Base-by-base conservation (phyloP, 2,329 filamentous ascomycete genomes). In the Aspergillus ochraceus region DNA sequence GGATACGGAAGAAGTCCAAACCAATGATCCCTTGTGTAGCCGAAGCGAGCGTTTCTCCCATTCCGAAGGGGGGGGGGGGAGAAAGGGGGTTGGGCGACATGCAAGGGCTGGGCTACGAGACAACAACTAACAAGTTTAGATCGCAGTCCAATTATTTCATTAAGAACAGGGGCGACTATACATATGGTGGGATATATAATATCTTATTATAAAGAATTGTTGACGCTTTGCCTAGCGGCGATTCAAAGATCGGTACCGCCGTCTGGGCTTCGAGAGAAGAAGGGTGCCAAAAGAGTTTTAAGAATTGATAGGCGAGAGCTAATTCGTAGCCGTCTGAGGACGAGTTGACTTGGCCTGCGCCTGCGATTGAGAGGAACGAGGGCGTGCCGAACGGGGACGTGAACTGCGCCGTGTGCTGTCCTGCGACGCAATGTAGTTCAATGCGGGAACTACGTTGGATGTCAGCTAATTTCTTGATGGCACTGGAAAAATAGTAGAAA, bases 381-480 rank as follows among this genome's bases (percentile, higher is more conserved):
- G 57, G 12, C 60, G 63, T 29, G 60, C 29, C 11, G 66, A 66
- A 20, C 58, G 58, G 46, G 62, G 32, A n/a, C 61, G 58, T 22
- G 66, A 67, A 17, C 42, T 52, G 10, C 61, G 62, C 5, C 64
- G 62, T 24, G 50, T 46, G 46, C 57, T 55, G 45, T 52, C 46
- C 49, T 63, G 55, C 12, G 58, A 53, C 30, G 58, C 54, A 20
- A 60, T 56, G 45, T 61, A 62, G 12, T 56, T 56, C 47, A 70
- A 55, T 9, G 64, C 53, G 20, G 68, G 68, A 56, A 70, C 68
- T 70, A 51, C 9, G 26, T 6, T 9, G 22, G 17, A 50, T n/a
- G 39, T 62, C 26, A 64, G 56, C 52, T 26, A 8, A 59, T 54
- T 9, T 49, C 30, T 9, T 26, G n/a, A 42, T 26, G 6, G 17